Evolutionary conservation across 2,329 filamentous ascomycete genomes (phyloP).

Genomic region (Pseudocercospora ulei): DNA sequence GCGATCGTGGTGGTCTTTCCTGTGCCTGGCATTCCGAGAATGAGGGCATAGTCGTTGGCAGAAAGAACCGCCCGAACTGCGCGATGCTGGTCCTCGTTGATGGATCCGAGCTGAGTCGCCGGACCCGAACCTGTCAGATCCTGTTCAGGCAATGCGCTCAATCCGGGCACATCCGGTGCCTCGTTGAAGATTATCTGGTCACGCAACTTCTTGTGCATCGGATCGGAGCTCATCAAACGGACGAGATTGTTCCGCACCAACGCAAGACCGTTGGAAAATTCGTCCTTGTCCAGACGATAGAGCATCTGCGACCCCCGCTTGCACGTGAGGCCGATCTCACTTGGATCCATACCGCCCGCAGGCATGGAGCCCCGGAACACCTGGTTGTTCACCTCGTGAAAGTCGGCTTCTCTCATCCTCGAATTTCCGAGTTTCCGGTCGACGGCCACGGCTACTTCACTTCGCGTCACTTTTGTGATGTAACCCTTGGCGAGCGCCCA

Average conservation of each 20-base stretch:
- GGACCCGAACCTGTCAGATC: no score
- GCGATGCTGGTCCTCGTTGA: slow-evolving; percentile 78
- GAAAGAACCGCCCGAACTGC: slow-evolving; percentile 95
- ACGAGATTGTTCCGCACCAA: slow-evolving; percentile 88
- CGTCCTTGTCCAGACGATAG: slow-evolving; percentile 91
- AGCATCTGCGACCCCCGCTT: slow-evolving; percentile 46
- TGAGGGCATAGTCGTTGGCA: slow-evolving; percentile 88
- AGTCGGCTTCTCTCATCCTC: slow-evolving; percentile 62
- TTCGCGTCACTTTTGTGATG: slow-evolving; percentile 65
- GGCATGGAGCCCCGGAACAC: slow-evolving; percentile 89
- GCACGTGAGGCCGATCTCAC: slow-evolving; percentile 34
- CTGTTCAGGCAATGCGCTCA: no score
- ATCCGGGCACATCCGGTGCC: slow-evolving; percentile 67
- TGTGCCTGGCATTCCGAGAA: slow-evolving; percentile 95
- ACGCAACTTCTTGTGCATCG: slow-evolving; percentile 49
- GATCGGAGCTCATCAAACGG: slow-evolving; percentile 60
- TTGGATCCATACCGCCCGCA: slow-evolving; percentile 45
- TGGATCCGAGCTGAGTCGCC: slow-evolving; percentile 35
- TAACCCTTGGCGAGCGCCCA: slow-evolving; percentile 91
- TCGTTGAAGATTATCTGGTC: slow-evolving; percentile 69
- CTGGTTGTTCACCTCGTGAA: slow-evolving; percentile 68
- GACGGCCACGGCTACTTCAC: slow-evolving; percentile 74
- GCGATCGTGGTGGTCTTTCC: slow-evolving; percentile 98
- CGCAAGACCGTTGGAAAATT: slow-evolving; percentile 97
- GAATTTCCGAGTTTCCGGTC: slow-evolving; percentile 84